Evolutionary conservation across 2,329 filamentous ascomycete species (phyloP), one percentile per base, ranked within the genome.

Genomic region (Colletotrichum karsti): DNA sequence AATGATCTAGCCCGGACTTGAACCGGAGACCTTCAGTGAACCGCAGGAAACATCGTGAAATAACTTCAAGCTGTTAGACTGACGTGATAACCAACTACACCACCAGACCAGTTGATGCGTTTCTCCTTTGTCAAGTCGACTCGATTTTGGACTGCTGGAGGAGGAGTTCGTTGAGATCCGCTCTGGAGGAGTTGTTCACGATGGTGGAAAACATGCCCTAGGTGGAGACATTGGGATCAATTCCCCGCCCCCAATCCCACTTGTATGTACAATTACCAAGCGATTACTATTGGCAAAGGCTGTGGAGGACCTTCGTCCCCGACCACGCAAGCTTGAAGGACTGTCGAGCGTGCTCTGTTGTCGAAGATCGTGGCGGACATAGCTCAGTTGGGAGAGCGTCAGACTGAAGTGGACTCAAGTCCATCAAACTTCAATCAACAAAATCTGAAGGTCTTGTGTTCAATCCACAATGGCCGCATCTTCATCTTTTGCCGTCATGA

Each of bases 81-180:
- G 79, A 82, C 77, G 80, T 82, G 81, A 82, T 82, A 82, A 82
- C 80, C 80, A 82, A 82, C 80, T 76, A 76, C 74, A 75, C 77
- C 79, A 63, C 85, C 83, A 57, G 63, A 67, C 50, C 58, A 37
- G 10, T 15, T 13, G n/a, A 4, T 13, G n/a, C n/a, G n/a, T n/a
- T n/a, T n/a, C n/a, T n/a, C 2, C 4, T 26, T n/a, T 2, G 22
- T 39, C 7, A 12, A 10, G 33, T 18, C 24, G 8, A 5, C 33
- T 33, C 30, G 10, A 0, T 9, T 24, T 15, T 53, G 24, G 42
- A 24, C 9, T 8, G 8, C 39, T 12, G 13, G 41, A 1, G 20
- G 12, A 3, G 0, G 6, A 2, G 20, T 20, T 7, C 15, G 7
- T 13, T 2, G 22, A 18, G 6, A 15, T 15, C 20, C 12, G 35